Evolutionary conservation across 2,329 filamentous ascomycete species (phyloP), one percentile per base, ranked within the genome.

Genomic region (Diplodia intermedia): DNA sequence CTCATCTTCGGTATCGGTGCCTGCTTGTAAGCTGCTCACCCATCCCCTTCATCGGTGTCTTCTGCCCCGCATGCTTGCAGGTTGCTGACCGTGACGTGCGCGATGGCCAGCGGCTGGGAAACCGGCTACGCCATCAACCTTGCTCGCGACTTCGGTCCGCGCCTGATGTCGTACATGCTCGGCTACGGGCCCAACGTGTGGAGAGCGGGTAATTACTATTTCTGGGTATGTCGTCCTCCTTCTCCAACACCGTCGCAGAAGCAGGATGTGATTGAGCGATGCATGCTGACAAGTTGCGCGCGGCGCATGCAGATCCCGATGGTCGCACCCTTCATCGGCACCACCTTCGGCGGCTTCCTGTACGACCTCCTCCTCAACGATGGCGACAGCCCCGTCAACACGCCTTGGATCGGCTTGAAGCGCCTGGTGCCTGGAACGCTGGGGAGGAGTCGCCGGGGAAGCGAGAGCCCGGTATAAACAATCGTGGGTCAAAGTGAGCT

Each of bases 291-390:
- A 20, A 47, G 1, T n/a, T n/a, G n/a, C 1, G 18, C 7, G 43
- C 18, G 18, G 18, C 8, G 29, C 20, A 5, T 56, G 18, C 62
- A 65, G 62, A 84, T 90, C 33, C 89, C 90, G 1, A 89, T 91
- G 80, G 85, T 91, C 2, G 84, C 87, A 1, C 89, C 89, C 0
- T 90, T 91, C 72, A 75, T 85, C 14, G 89, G 89, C 4, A 86
- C 83, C 73, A 77, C 84, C 0, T 86, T 90, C 71, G 89, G 90
- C 3, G 89, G 86, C 2, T 86, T 88, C 72, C 71, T 91, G 26
- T 91, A 91, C 73, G 89, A 91, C 75, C 74, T 86, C 2, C 88
- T 91, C 75, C 81, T 91, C 54, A 91, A 88, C 74, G 89, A 87
- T 0, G 89, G 89, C 15, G 75, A 73, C 1, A 73, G 87, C 23